These are phyloP conservation scores for Ceratocystis lukuohia DNA, from an alignment of 2,329 filamentous ascomycete genomes.

Conservation along the genomic window DNA sequence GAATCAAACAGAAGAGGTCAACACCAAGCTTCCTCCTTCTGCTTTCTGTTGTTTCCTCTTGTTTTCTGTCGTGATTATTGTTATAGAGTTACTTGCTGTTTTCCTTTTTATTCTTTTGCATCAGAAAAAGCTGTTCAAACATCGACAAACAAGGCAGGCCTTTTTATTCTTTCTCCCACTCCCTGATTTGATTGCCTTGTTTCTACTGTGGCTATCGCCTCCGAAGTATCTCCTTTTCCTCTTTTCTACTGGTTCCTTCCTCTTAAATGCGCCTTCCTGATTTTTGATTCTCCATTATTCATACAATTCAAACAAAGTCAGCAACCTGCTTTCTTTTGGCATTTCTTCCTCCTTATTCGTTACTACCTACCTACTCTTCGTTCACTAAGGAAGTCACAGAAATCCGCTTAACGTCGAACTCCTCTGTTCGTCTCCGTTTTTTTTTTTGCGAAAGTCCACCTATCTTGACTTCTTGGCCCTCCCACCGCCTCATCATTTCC, in stretches of 20 bases:
- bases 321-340: background rate
- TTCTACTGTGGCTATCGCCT: background rate
- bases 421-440: background rate
- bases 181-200: background rate
- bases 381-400: background rate
- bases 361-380: background rate
- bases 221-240: background rate
- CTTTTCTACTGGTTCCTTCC: background rate
- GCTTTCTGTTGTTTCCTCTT: background rate
- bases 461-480: background rate
- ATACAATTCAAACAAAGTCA: background rate
- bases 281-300: background rate
- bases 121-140: background rate
- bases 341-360: background rate
- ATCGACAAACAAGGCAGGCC: background rate
- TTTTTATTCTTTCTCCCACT: background rate
- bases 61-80: background rate
- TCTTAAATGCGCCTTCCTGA: background rate
- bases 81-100: background rate
- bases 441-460: background rate
- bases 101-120: background rate
- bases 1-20: background rate
- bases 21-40: background rate
- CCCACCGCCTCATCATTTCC: background rate
- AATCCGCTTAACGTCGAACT: background rate